Evolutionary conservation across 2,329 filamentous ascomycete species (phyloP).

Genomic region (Sphaceloma murrayae): DNA sequence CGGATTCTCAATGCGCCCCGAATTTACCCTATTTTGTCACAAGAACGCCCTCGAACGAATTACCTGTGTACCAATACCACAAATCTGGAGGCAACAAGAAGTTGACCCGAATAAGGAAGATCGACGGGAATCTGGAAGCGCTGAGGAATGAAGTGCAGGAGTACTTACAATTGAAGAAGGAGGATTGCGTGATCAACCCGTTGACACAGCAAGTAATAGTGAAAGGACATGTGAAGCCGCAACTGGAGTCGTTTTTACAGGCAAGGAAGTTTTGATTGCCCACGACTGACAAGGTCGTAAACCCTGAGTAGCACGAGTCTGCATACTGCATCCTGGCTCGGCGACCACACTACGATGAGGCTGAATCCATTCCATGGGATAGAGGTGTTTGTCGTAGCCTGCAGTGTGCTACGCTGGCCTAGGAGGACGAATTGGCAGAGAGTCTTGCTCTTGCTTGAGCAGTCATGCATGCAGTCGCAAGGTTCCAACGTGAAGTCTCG

Average conservation of each 20-base stretch:
- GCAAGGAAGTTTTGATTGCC: constrained; percentile 31
- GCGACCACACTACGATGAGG: no score
- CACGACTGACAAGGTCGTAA: no score
- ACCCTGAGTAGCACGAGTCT: no score
- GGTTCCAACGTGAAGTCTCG: no score
- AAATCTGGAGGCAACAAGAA: constrained; percentile 69
- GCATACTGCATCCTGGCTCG: no score
- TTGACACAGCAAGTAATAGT: constrained; percentile 66
- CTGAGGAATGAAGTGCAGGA: constrained; percentile 55
- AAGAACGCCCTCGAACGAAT: constrained; percentile 59
- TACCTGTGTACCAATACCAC: constrained; percentile 65
- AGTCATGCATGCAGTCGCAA: no score
- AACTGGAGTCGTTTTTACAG: constrained; percentile 30
- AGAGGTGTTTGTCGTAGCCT: no score
- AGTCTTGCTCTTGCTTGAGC: no score
- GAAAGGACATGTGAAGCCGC: constrained; percentile 37
- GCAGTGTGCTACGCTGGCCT: no score
- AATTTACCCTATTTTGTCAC: constrained; percentile 59
- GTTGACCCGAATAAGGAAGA: constrained; percentile 66
- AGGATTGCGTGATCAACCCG: constrained; percentile 48
- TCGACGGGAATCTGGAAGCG: constrained; percentile 60
- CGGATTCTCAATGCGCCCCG: constrained; percentile 30
- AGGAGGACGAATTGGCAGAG: no score
- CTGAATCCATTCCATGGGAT: no score
- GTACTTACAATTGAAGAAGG: constrained; percentile 39